phyloP scores from a whole-genome alignment of 306 rosid genomes.

The Macrotyloma uniflorum region DNA sequence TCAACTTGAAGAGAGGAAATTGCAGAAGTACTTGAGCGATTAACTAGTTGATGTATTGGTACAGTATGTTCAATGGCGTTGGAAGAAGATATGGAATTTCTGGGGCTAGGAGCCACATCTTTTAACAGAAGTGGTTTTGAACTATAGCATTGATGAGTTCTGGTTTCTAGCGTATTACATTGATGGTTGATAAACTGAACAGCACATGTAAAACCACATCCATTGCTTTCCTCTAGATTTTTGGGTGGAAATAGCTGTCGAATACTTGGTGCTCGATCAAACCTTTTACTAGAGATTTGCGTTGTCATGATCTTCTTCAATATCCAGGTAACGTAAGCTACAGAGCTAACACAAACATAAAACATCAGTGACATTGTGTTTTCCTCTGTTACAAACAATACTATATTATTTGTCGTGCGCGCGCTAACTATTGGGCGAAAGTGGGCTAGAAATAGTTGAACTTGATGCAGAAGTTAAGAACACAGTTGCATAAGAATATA shows the following conservation, averaged over 20 bases:
- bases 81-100: background rate
- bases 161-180: background rate
- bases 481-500: background rate
- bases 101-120: conserved; percentile 3
- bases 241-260: conserved; percentile 19
- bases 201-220: background rate
- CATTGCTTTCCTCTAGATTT: background rate
- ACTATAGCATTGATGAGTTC: background rate
- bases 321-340: background rate
- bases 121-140: conserved; percentile 22
- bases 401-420: background rate
- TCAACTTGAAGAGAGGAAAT: background rate
- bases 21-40: background rate
- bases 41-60: background rate
- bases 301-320: background rate
- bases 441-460: background rate
- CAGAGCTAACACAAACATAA: background rate
- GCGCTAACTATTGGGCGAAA: background rate
- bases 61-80: conserved; percentile 4
- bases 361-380: background rate
- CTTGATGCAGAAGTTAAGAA: background rate
- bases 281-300: conserved; percentile 11
- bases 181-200: conserved; percentile 20
- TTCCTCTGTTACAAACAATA: background rate
- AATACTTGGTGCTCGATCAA: conserved; percentile 23